Conservation (phyloP, 441 rosid species). For the Bruguiera hainesii region DNA sequence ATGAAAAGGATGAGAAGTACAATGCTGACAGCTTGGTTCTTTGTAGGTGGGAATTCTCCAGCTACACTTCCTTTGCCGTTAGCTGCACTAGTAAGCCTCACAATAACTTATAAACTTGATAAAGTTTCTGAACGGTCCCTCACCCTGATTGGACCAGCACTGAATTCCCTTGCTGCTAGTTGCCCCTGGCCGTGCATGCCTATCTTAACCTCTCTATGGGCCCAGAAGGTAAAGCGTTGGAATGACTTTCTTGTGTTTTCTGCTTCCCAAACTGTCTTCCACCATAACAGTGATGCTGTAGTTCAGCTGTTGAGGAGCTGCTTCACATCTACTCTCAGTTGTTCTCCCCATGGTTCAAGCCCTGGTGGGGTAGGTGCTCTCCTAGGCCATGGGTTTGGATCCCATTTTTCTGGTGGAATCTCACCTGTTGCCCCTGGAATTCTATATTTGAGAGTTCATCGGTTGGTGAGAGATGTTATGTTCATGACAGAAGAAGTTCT, state of each 20-base stretch:
- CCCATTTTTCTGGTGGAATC: slow-evolving; percentile 74
- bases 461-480: slow-evolving; percentile 67
- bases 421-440: slow-evolving; percentile 95
- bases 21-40: neutral
- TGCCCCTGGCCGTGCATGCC: slow-evolving; percentile 99
- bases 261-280: slow-evolving; percentile 89
- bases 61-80: slow-evolving; percentile 96
- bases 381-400: slow-evolving; percentile 94
- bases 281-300: slow-evolving; percentile 87
- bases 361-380: slow-evolving; percentile 93
- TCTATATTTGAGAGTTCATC: slow-evolving; percentile 75
- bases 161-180: slow-evolving; percentile 75
- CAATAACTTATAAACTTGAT: slow-evolving; percentile 92
- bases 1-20: too few relatives aligned
- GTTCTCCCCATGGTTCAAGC: slow-evolving; percentile 51
- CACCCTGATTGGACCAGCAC: slow-evolving; percentile 62
- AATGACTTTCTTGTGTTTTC: slow-evolving; percentile 80
- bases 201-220: slow-evolving; percentile 85
- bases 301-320: slow-evolving; percentile 90
- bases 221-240: slow-evolving; percentile 98
- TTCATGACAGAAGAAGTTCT: slow-evolving; percentile 85
- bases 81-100: slow-evolving; percentile 94
- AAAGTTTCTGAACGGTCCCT: slow-evolving; percentile 75
- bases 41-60: slow-evolving; percentile 79
- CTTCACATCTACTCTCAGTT: slow-evolving; percentile 74